These are phyloP conservation scores for Saccharomyces cerevisiae DNA, from an alignment of 805 yeast genomes.

Conservation along the genomic window DNA sequence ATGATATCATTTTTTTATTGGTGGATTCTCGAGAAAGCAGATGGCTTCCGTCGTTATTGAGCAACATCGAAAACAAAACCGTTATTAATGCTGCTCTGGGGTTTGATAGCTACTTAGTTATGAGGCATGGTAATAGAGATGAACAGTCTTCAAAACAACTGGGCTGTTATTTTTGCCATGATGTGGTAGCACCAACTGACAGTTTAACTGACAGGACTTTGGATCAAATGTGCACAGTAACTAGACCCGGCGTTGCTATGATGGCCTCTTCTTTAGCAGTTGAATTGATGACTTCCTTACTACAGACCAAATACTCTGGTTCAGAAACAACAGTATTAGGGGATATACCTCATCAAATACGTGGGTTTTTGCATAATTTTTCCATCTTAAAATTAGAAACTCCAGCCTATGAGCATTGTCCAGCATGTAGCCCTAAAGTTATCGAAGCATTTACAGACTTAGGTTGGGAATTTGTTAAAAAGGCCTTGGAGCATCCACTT, in stretches of 20 bases:
- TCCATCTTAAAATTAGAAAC: slow-evolving; percentile 57
- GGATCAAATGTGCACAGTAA: slow-evolving; percentile 98
- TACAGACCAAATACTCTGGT: slow-evolving; percentile 45
- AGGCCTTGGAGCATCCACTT: slow-evolving; percentile 56
- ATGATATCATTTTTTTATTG: slow-evolving; percentile 71
- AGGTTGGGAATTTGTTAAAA: slow-evolving; percentile 77
- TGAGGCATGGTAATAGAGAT: slow-evolving; percentile 71
- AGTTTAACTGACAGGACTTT: slow-evolving; percentile 79
- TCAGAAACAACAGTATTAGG: slow-evolving; percentile 45
- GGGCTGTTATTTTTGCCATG: slow-evolving; percentile 95
- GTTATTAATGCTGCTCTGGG: slow-evolving; percentile 93
- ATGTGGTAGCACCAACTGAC: slow-evolving; percentile 88
- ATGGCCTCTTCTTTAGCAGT: slow-evolving; percentile 82
- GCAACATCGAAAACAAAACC: slow-evolving; percentile 54
- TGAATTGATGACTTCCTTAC: slow-evolving; percentile 64
- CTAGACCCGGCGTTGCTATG: slow-evolving; percentile 91
- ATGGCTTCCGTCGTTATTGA: slow-evolving; percentile 92
- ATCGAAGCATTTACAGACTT: slow-evolving; percentile 39
- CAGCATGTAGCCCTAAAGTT: slow-evolving; percentile 73
- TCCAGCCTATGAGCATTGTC: slow-evolving; percentile 68
- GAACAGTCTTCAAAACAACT: slow-evolving; percentile 35
- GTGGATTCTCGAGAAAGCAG: slow-evolving; percentile 95
- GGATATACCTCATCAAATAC: slow-evolving; percentile 75
- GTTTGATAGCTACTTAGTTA: slow-evolving; percentile 84
- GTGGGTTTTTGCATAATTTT: slow-evolving; percentile 74